phyloP scores from a whole-genome alignment of 495 filamentous ascomycete species.

The Penicillium daleae region DNA sequence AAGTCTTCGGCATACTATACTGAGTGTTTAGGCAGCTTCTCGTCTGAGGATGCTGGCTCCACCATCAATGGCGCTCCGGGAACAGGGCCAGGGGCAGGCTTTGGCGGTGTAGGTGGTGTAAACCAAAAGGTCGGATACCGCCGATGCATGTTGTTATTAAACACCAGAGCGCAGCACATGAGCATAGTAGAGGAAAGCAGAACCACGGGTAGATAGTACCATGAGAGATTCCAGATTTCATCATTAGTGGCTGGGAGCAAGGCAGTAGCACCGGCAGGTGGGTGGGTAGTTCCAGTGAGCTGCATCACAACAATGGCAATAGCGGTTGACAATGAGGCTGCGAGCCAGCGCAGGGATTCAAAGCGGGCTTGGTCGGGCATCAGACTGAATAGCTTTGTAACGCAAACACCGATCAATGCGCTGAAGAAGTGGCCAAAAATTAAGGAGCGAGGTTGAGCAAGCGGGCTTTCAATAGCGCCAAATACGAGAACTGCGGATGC shows the following conservation, averaged over 20 bases:
- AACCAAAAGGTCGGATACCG: slow-evolving; percentile 75
- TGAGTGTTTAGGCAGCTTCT: slow-evolving; percentile 14
- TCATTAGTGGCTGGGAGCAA: slow-evolving; percentile 68
- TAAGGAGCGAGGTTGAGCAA: slow-evolving; percentile 74
- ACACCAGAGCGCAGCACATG: slow-evolving; percentile 60
- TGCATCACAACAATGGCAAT: slow-evolving; percentile 70
- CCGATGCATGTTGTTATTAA: slow-evolving; percentile 77
- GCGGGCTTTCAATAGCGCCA: slow-evolving; percentile 68
- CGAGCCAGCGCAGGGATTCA: slow-evolving; percentile 67
- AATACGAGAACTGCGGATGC: slow-evolving; percentile 73
- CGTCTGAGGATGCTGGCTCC: slow-evolving; percentile 7
- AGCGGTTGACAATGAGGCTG: slow-evolving; percentile 66
- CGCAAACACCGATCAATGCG: slow-evolving; percentile 61
- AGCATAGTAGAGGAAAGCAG: slow-evolving; percentile 65
- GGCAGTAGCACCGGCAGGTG: slow-evolving; percentile 83
- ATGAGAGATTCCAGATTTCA: slow-evolving; percentile 62
- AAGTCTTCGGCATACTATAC: slow-evolving; percentile 8
- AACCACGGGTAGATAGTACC: slow-evolving; percentile 68
- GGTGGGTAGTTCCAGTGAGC: slow-evolving; percentile 74
- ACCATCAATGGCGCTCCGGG: not conserved
- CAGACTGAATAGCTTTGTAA: slow-evolving; percentile 72
- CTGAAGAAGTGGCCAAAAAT: slow-evolving; percentile 71
- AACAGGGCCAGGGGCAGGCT: slow-evolving; percentile 1
- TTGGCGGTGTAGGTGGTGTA: slow-evolving; percentile 25
- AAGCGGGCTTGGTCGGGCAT: slow-evolving; percentile 40